Evolutionary conservation across 805 yeast genomes (phyloP).

Genomic region (Kuraishia piskuri): DNA sequence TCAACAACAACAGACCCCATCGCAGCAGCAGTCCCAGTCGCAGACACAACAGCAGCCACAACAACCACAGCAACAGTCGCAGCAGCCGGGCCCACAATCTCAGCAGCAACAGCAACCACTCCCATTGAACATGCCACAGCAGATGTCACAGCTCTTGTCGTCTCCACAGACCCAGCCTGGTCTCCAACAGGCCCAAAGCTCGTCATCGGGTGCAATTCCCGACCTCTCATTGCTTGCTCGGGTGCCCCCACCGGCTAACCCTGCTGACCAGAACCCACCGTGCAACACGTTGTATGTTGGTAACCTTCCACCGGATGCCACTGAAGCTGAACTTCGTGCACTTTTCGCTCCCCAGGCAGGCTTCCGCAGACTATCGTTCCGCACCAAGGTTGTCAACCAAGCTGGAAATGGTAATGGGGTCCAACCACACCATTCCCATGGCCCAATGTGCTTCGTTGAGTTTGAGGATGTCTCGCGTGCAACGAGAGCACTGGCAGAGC

Average conservation of each 20-base stretch:
- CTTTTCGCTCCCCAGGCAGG: slow-evolving; percentile 86
- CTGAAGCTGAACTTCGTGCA: slow-evolving; percentile 84
- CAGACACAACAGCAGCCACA: slow-evolving; percentile 45
- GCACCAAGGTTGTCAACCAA: slow-evolving; percentile 47
- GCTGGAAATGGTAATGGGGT: slow-evolving; percentile 15
- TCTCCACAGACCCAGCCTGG: slow-evolving; percentile 11
- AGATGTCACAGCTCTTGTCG: not conserved
- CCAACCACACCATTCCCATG: slow-evolving; percentile 46
- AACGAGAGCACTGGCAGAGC: slow-evolving; percentile 85
- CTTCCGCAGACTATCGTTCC: slow-evolving; percentile 83
- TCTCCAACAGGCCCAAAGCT: slow-evolving; percentile 13
- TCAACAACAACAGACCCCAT: slow-evolving; percentile 9
- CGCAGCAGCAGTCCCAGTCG: slow-evolving; percentile 4
- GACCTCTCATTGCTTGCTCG: slow-evolving; percentile 68
- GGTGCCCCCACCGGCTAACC: slow-evolving; percentile 90
- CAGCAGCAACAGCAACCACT: slow-evolving; percentile 9
- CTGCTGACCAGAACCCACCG: slow-evolving; percentile 98
- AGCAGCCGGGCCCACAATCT: slow-evolving; percentile 10
- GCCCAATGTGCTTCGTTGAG: slow-evolving; percentile 99
- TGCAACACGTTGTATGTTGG: slow-evolving; percentile 97
- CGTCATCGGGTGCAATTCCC: slow-evolving; percentile 26
- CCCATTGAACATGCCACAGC: slow-evolving; percentile 10
- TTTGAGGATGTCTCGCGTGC: slow-evolving; percentile 95
- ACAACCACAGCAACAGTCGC: slow-evolving; percentile 40
- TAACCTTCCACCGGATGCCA: slow-evolving; percentile 93